Conservation (phyloP, 2,329 filamentous ascomycete species). For the Ascochyta koolunga region DNA sequence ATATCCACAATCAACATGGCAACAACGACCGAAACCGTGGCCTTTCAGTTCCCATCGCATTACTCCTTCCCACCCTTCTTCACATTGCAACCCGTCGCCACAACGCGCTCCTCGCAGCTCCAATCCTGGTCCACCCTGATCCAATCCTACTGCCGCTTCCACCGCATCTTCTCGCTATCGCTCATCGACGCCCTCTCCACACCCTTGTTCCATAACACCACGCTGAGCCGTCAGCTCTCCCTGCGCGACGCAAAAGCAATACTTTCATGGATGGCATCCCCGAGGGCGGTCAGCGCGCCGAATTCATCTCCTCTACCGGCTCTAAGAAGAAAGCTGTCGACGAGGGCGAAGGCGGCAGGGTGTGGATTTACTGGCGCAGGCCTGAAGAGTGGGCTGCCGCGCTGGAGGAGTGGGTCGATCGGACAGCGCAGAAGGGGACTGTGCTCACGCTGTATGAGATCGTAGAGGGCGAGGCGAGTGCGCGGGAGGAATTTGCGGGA, state of each 20-base stretch:
- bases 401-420: conserved; percentile 80
- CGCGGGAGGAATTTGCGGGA: conserved; percentile 75
- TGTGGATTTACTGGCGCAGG: conserved; percentile 83
- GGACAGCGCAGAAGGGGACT: conserved; percentile 83
- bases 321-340: conserved; percentile 30
- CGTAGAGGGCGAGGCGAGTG: conserved; percentile 80
- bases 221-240: conserved; percentile 53
- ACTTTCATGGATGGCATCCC: conserved; percentile 62
- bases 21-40: conserved; percentile 5
- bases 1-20: conserved; percentile 3
- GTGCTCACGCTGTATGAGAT: conserved; percentile 95
- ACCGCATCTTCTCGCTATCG: conserved; percentile 77
- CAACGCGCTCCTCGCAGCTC: conserved; percentile 76
- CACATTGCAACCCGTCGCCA: conserved; percentile 76
- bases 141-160: conserved; percentile 79
- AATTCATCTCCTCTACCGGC: conserved; percentile 62
- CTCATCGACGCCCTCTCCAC: conserved; percentile 63
- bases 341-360: conserved; percentile 40
- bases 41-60: conserved; percentile 54
- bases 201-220: conserved; percentile 61
- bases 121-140: conserved; percentile 86
- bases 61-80: conserved; percentile 86
- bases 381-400: conserved; percentile 88
- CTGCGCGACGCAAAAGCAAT: conserved; percentile 60
- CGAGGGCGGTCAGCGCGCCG: conserved; percentile 62